Percentiles rank a stretch among this genome's conserved stretches.
phyloP scores from a whole-genome alignment of 495 filamentous ascomycete species.

The Daldinia caldariorum region DNA sequence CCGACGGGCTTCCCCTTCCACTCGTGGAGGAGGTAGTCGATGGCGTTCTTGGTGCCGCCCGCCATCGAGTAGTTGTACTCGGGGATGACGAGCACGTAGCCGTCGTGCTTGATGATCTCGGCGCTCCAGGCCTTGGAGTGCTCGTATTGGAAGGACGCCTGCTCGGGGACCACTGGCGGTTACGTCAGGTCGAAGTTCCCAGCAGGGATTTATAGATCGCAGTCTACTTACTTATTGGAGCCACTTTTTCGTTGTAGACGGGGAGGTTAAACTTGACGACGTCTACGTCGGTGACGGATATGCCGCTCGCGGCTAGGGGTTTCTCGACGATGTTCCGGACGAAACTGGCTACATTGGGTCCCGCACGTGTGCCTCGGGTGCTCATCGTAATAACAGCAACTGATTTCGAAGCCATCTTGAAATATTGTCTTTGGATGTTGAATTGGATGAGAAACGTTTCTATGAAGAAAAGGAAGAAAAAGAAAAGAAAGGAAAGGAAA shows the following conservation, averaged over 20 bases:
- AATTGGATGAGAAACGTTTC: background rate
- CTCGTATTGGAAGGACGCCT: conserved; percentile 56
- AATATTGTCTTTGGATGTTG: background rate
- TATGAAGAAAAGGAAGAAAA: background rate
- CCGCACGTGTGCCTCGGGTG: conserved; percentile 50
- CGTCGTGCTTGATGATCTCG: conserved; percentile 58
- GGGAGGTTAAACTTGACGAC: conserved; percentile 63
- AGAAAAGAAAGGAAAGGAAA: background rate
- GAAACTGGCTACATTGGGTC: conserved; percentile 49
- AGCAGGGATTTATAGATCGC: background rate
- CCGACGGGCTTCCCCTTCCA: conserved; percentile 68
- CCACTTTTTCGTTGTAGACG: conserved; percentile 64
- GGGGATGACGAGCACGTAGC: conserved; percentile 67
- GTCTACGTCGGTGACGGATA: conserved; percentile 56
- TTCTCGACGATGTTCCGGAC: conserved; percentile 50
- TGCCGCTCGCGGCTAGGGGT: conserved; percentile 28
- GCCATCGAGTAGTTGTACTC: conserved; percentile 59
- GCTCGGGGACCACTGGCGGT: conserved; percentile 49
- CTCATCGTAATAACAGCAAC: conserved; percentile 55
- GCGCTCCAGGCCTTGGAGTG: conserved; percentile 62
- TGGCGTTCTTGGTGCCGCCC: conserved; percentile 68
- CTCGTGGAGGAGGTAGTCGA: conserved; percentile 69
- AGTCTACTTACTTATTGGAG: conserved; percentile 49
- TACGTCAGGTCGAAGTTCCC: conserved; percentile 7
- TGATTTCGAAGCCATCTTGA: conserved; percentile 46